Evolutionary conservation across 805 yeast genomes (phyloP).

Genomic region (Yarrowia sp.): DNA sequence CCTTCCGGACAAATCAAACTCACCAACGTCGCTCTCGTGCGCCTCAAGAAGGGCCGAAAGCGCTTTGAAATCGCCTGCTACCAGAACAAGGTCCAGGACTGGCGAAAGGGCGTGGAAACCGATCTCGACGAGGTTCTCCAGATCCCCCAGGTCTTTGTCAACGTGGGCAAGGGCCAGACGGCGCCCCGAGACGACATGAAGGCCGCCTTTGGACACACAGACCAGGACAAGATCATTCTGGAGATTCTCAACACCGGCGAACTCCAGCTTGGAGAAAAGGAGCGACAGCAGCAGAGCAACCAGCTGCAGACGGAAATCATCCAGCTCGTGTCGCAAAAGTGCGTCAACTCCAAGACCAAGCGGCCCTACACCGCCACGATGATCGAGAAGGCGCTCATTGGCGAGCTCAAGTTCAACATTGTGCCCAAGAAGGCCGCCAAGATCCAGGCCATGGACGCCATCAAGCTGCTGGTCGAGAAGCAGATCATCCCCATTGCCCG

Average conservation of each 20-base stretch:
- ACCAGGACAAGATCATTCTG: conserved; percentile 67
- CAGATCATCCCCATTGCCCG: conserved; percentile 92
- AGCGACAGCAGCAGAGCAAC: conserved; percentile 69
- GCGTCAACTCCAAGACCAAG: conserved; percentile 84
- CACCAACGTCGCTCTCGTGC: conserved; percentile 90
- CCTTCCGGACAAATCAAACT: conserved; percentile 85
- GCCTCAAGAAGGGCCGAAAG: conserved; percentile 83
- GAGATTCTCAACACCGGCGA: conserved; percentile 91
- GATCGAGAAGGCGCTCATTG: conserved; percentile 80
- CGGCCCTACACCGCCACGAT: conserved; percentile 93
- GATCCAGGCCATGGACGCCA: conserved; percentile 88
- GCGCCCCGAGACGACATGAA: conserved; percentile 83
- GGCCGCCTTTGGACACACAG: conserved; percentile 70
- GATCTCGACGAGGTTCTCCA: conserved; percentile 95
- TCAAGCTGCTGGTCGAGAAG: conserved; percentile 66
- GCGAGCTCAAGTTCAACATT: conserved; percentile 70
- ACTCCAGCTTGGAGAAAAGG: conserved; percentile 90
- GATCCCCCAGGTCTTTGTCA: conserved; percentile 88
- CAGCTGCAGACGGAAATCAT: conserved; percentile 80
- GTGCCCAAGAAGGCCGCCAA: conserved; percentile 74
- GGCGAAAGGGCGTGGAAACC: conserved; percentile 82
- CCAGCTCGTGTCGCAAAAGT: conserved; percentile 79
- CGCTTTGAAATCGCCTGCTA: conserved; percentile 95
- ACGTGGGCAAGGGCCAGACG: conserved; percentile 91
- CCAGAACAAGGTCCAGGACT: conserved; percentile 95